Evolutionary conservation across 257 asterid genomes (phyloP), one percentile per base, ranked within the genome.

Genomic region (Rehmannia glutinosa): DNA sequence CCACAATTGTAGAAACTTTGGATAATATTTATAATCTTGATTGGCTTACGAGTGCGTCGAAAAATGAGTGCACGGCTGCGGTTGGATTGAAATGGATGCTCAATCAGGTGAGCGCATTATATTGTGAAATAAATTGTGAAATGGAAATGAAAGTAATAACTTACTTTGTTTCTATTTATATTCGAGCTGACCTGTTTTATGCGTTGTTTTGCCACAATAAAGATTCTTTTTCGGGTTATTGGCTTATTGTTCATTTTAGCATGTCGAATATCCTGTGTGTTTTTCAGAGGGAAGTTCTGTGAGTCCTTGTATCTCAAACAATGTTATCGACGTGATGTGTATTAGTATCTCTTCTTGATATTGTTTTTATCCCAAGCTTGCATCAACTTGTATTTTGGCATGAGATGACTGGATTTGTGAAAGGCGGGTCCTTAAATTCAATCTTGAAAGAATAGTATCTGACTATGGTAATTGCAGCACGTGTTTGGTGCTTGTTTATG

Each of bases 31-130:
- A 89, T 80, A 83, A 89, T 75, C 80, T 92, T 12, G 98, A 89
- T 30, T 85, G 82, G 81, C 47, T 83, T 21, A 83, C 93, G 7
- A 91, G 98, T 62, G 96, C 98, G 65, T 85, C 96, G 7, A 89
- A 87, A 74, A 92, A 92, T 71, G 96, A 92, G 78, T 92, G 98
- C 76, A 92, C 98, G 12, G 92, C 98, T 66, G 98, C 98, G 5
- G 87, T 92, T 73, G 98, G 98, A 59, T 81, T 92, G 84, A 92
- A 92, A 78, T 89, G 98, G 98, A 92, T 92, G 98, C 87, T 92
- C 66, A 92, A 92, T 73, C 96, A 92, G 89, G 96, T 81, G 55
- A 77, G 77, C 52, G 2, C 59, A 55, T 38, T 35, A 8, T 78
- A 0, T 41, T 60, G 35, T 21, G 49, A 66, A 49, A 21, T 55